Percentiles rank a stretch among this genome's conserved stretches.
Conservation (phyloP, 192 early-diverging fungal genomes). For the Coemansia sp. region DNA sequence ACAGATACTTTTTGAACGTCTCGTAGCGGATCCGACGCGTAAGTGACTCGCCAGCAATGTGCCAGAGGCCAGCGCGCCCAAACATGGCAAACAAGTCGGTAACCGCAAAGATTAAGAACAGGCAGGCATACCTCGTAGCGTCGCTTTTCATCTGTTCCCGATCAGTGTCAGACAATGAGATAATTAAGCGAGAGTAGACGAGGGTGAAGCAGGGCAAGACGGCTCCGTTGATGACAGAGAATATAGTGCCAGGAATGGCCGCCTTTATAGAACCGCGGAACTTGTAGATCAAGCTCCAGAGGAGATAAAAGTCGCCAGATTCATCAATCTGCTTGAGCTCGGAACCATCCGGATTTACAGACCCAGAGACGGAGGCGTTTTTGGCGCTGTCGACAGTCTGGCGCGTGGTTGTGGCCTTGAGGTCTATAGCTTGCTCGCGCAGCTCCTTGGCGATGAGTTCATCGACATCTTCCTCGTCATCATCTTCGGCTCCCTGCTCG, state of each 20-base stretch:
- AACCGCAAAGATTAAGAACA: slow-evolving; percentile 56
- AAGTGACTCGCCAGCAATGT: slow-evolving; percentile 63
- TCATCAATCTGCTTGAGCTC: slow-evolving; percentile 20
- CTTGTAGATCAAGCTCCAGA: slow-evolving; percentile 19
- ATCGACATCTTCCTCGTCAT: slow-evolving; percentile 29
- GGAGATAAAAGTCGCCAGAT: slow-evolving; percentile 34
- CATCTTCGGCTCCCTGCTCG: slow-evolving; percentile 15
- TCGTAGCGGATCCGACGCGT: slow-evolving; percentile 64
- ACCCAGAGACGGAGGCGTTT: background rate
- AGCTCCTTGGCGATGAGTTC: slow-evolving; percentile 47
- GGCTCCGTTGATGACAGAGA: slow-evolving; percentile 61
- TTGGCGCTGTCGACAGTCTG: slow-evolving; percentile 29
- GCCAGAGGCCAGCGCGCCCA: slow-evolving; percentile 59
- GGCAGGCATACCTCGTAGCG: slow-evolving; percentile 35
- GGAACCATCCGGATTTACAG: background rate
- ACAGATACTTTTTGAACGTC: slow-evolving; percentile 65
- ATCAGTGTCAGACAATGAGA: slow-evolving; percentile 24
- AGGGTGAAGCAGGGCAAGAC: slow-evolving; percentile 80
- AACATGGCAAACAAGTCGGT: slow-evolving; percentile 59
- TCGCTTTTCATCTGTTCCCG: slow-evolving; percentile 27
- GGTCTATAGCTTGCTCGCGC: slow-evolving; percentile 42
- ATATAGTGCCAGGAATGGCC: slow-evolving; percentile 23
- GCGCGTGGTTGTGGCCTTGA: slow-evolving; percentile 36
- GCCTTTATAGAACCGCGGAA: slow-evolving; percentile 32
- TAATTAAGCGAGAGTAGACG: slow-evolving; percentile 56